Percentiles rank a stretch among this genome's conserved stretches.
These are phyloP conservation scores for Neonectria hederae DNA, from an alignment of 2,329 filamentous ascomycete genomes.

Conservation along the genomic window DNA sequence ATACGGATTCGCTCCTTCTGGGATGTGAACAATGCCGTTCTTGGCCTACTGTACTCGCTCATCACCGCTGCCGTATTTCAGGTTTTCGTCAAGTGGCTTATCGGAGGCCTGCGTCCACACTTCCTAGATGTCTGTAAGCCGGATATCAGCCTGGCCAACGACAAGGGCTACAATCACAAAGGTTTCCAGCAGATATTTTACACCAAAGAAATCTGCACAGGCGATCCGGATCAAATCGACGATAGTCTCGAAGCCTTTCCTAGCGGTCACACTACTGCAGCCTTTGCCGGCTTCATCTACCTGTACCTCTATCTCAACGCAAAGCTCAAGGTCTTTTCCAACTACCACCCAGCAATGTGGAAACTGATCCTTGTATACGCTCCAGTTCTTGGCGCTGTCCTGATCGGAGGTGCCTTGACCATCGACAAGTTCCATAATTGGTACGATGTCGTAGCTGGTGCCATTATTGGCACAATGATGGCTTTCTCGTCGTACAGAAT, in stretches of 20 bases:
- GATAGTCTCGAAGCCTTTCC: constrained; percentile 77
- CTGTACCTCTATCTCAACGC: constrained; percentile 79
- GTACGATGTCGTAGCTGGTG: constrained; percentile 77
- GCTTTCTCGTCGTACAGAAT: constrained; percentile 73
- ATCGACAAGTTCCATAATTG: constrained; percentile 81
- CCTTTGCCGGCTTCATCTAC: constrained; percentile 76
- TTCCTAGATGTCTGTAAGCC: constrained; percentile 78
- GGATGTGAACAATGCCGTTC: constrained; percentile 75
- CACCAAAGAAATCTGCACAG: constrained; percentile 75
- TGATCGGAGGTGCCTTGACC: constrained; percentile 75
- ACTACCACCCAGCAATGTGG: constrained; percentile 79
- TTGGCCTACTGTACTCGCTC: constrained; percentile 75
- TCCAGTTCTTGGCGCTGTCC: constrained; percentile 71
- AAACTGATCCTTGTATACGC: constrained; percentile 72
- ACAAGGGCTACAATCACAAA: constrained; percentile 54
- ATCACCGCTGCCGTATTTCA: constrained; percentile 80
- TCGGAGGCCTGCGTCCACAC: constrained; percentile 77
- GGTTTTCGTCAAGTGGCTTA: constrained; percentile 79
- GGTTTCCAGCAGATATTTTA: constrained; percentile 73
- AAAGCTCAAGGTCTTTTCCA: constrained; percentile 78
- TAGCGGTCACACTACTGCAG: constrained; percentile 77
- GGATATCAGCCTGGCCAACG: constrained; percentile 34
- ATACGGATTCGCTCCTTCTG: constrained; percentile 74
- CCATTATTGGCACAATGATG: constrained; percentile 70
- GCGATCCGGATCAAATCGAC: constrained; percentile 70